phyloP scores from a whole-genome alignment of 441 rosid genomes.

The Metrosideros polymorpha region DNA sequence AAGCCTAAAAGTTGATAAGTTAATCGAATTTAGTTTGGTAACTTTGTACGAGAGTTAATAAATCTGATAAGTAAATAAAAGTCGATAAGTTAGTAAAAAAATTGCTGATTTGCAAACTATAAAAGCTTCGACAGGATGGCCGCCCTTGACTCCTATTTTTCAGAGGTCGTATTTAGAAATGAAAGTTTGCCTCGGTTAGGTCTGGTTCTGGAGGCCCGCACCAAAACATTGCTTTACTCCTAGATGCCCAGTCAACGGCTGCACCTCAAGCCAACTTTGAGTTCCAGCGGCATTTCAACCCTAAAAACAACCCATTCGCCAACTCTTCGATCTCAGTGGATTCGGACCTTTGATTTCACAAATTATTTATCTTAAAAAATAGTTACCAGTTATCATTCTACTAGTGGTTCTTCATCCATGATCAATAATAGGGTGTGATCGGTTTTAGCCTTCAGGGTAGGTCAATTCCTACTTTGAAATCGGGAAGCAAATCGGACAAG shows the following conservation, averaged over 20 bases:
- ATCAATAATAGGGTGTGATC: background rate
- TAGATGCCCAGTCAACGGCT: background rate
- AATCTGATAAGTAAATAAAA: background rate
- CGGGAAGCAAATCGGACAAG: fast-evolving
- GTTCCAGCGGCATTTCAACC: background rate
- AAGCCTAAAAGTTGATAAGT: background rate
- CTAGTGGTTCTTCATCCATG: background rate
- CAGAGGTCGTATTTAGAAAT: background rate
- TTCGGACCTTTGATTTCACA: background rate
- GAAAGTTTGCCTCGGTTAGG: fast-evolving
- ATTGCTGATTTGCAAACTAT: background rate
- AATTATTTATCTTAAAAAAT: background rate
- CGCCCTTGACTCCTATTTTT: background rate
- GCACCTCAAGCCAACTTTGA: background rate
- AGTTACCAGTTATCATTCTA: background rate
- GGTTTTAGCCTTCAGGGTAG: background rate
- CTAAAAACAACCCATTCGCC: background rate
- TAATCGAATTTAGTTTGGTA: background rate
- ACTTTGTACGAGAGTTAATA: background rate
- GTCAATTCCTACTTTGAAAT: background rate
- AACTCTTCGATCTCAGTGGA: background rate
- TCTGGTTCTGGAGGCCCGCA: background rate
- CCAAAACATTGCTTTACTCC: background rate
- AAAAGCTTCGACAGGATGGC: background rate
- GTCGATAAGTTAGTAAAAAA: background rate